Evolutionary conservation across 768 basidiomycete genomes (phyloP).

Genomic region (Trametes meyenii): DNA sequence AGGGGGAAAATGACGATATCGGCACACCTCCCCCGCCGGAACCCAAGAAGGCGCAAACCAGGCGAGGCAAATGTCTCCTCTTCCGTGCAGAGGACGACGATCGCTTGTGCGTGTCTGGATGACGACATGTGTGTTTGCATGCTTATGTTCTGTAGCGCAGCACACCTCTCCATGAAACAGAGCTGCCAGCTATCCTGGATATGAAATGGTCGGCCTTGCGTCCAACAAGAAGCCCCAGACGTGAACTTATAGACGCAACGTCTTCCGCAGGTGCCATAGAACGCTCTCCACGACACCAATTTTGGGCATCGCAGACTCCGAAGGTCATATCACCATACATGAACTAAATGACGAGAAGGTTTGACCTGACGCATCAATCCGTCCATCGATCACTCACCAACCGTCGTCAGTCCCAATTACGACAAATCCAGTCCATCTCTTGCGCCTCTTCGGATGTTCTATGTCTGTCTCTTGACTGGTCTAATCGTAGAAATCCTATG

Average conservation of each 20-base stretch:
- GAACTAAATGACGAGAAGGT: conserved; percentile 57
- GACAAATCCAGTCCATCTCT: conserved; percentile 44
- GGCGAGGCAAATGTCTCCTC: conserved; percentile 76
- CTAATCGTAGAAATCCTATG: conserved; percentile 59
- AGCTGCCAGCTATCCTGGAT: conserved; percentile 84
- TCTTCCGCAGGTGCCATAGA: conserved; percentile 58
- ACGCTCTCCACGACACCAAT: conserved; percentile 44
- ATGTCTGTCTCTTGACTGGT: conserved; percentile 95
- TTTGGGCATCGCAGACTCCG: conserved; percentile 82
- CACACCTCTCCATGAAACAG: conserved; percentile 64
- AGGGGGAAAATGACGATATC: conserved; percentile 10
- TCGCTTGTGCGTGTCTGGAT: conserved; percentile 38
- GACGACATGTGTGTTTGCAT: neutral
- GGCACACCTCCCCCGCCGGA: neutral
- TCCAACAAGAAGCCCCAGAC: neutral
- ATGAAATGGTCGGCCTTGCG: conserved; percentile 79
- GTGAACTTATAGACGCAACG: neutral
- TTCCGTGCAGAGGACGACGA: conserved; percentile 49
- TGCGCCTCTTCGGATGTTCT: conserved; percentile 60
- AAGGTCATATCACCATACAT: conserved; percentile 74
- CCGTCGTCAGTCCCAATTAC: conserved; percentile 29
- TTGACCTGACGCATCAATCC: conserved; percentile 15
- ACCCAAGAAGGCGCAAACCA: conserved; percentile 36
- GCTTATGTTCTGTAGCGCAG: conserved; percentile 36
- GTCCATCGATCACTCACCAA: neutral